Base-by-base conservation (phyloP, 257 asterid species). In the Solanum chmielewskii region DNA sequence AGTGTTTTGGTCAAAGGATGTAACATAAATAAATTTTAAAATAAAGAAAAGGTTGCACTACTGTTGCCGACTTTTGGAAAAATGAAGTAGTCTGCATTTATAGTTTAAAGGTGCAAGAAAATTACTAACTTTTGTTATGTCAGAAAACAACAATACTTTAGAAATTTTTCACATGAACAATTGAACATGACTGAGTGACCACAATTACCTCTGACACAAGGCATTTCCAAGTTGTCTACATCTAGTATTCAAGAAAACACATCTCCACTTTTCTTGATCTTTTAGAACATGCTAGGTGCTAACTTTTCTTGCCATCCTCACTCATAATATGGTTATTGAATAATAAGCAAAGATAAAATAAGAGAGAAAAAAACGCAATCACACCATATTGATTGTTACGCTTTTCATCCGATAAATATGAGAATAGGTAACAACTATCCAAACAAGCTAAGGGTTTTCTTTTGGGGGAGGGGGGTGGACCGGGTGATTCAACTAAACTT, bases 1-100 rank as follows among this genome's bases (percentile, higher is more conserved):
- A 15, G 23, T 27, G 20, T 47, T 49, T 62, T 37, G 87, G 89
- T 86, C 90, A 86, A 89, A 52, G 52, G 49, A 74, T 37, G 77
- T 83, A 69, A 81, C 23, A 68, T 39, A 27, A 49, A 80, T 80
- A 8, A 78, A 80, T 80, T 15, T 59, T 47, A 47, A 80, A 80
- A 47, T 27, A 80, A 80, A 80, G 3, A 47, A 18, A 80, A 45
- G 44, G 5, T 9, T 77, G n/a, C 64, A 56, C 64, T 31, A 16
- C 5, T 45, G 25, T 78, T 80, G 68, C 85, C 68, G 85, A 47
- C 85, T 29, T 47, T 80, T 47, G 64, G 21, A 78, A 45, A 37
- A 44, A 77, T 77, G 0, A 77, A 23, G 23, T 8, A 42, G 14
- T 52, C 83, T 77, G n/a, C 39, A 42, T 23, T 77, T 23, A n/a